phyloP scores from a whole-genome alignment of 2,329 filamentous ascomycete species.

The Verruconis gallopava region DNA sequence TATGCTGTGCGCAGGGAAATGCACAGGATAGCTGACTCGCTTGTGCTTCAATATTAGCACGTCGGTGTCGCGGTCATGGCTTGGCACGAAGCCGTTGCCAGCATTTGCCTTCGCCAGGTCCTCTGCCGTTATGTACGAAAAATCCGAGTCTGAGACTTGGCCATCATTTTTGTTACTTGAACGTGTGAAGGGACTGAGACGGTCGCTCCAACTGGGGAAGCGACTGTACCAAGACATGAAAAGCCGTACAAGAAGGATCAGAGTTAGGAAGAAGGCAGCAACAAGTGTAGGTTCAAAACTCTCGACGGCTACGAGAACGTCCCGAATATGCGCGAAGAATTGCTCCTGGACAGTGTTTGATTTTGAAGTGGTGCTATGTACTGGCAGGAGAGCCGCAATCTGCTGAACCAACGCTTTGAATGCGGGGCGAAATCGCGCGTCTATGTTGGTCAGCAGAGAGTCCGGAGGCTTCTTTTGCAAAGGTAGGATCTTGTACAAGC shows the following conservation, averaged over 20 bases:
- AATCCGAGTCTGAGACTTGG: slow-evolving; percentile 62
- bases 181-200: slow-evolving; percentile 37
- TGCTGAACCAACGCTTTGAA: not conserved
- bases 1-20: slow-evolving; percentile 65
- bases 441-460: not conserved
- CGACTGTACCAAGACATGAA: slow-evolving; percentile 32
- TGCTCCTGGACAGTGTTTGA: not conserved
- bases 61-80: slow-evolving; percentile 47
- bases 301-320: not conserved
- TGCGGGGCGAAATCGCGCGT: not conserved
- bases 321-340: not conserved
- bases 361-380: not conserved
- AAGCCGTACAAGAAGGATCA: slow-evolving; percentile 16
- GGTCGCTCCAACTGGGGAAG: slow-evolving; percentile 29
- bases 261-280: slow-evolving; percentile 6
- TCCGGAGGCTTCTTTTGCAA: slow-evolving; percentile 1
- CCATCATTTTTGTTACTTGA: slow-evolving; percentile 26
- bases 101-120: slow-evolving; percentile 39
- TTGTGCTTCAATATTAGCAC: slow-evolving; percentile 58
- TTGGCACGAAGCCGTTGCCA: slow-evolving; percentile 26
- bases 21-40: slow-evolving; percentile 51
- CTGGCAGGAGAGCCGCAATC: not conserved
- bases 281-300: slow-evolving; percentile 2
- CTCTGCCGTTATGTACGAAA: slow-evolving; percentile 69
- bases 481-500: not conserved